phyloP scores from a whole-genome alignment of 805 yeast species.

The Yamadazyma scolyti region DNA sequence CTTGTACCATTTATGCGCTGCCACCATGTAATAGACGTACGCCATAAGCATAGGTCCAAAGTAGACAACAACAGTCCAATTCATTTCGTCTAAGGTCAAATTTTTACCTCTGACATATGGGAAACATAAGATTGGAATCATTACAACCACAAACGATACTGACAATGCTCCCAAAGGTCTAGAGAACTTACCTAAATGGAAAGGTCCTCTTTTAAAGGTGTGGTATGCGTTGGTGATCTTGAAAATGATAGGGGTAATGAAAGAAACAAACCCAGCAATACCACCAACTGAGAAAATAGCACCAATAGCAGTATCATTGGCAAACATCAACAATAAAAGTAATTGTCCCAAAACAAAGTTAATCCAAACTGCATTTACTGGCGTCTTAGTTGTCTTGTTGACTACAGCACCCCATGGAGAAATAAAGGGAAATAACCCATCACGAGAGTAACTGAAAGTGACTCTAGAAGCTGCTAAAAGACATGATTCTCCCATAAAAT shows the following conservation, averaged over 20 bases:
- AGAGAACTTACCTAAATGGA: constrained; percentile 56
- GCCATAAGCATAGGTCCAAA: constrained; percentile 56
- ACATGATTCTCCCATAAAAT: constrained; percentile 41
- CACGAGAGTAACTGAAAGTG: constrained; percentile 65
- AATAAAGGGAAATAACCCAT: constrained; percentile 62
- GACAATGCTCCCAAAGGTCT: constrained; percentile 48
- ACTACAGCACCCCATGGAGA: constrained; percentile 45
- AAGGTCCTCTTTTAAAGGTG: constrained; percentile 60
- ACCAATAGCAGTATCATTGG: constrained; percentile 61
- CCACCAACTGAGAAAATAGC: constrained; percentile 76
- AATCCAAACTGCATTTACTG: constrained; percentile 62
- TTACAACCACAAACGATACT: constrained; percentile 45
- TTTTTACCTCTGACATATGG: constrained; percentile 38
- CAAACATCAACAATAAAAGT: constrained; percentile 54
- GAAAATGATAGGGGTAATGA: constrained; percentile 59
- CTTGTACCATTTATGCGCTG: constrained; percentile 56
- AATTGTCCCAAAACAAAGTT: constrained; percentile 54
- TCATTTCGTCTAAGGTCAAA: constrained; percentile 45
- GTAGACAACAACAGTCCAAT: constrained; percentile 62
- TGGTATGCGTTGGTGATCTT: constrained; percentile 53
- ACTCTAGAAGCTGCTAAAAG: constrained; percentile 67
- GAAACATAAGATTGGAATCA: constrained; percentile 61
- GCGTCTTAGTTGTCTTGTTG: constrained; percentile 52
- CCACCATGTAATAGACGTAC: constrained; percentile 46
- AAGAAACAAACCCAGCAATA: constrained; percentile 63